Evolutionary conservation across 2,329 filamentous ascomycete genomes (phyloP), one percentile per base, ranked within the genome.

Genomic region (Achaetomium macrosporum): DNA sequence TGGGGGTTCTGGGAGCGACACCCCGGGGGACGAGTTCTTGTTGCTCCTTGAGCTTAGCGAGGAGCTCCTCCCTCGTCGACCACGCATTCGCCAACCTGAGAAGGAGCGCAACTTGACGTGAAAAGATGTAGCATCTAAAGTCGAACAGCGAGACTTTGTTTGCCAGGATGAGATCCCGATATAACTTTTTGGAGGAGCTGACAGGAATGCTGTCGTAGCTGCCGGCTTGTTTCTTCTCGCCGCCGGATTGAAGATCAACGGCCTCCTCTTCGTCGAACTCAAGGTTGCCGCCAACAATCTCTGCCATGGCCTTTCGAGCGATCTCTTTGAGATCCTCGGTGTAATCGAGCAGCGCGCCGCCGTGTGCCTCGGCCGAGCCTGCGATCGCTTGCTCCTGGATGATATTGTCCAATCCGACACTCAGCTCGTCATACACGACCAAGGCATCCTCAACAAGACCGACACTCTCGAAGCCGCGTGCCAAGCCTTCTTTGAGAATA

Each of bases 91-190:
- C 90, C 1, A 95, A 78, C 5, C 91, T 82, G 12, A 96, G 76
- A 1, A 97, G 76, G 1, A 99, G 72, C 2, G 87, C 81, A 57
- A 96, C 82, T 63, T 99, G 92, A 20, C 93, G 82, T 3, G 90
- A 84, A 68, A 97, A 99, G 12, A 99, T 84, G 67, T 99, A 99
- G 61, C 87, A 89, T 46, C 89, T 80, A 67, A 99, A 97, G 68
- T 99, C 93, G 65, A 97, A 96, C 2, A 96, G 77, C 0, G 93
- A 99, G 35, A 99, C 95, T 59, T 96, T 88, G 71, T 95, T 99
- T 13, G 88, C 86, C 37, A 99, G 75, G 45, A 99, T 99, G 63
- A 95, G 82, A 53, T 95, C 90, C 47, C 92, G 83, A 66, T 97
- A 99, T 1, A 88, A 80, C 67, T 96, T 96, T 57, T 82, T 83